A percentile compares a stretch with the other conserved stretches of the same genome.
phyloP scores from a whole-genome alignment of 441 rosid species.

The Capsella rubella region DNA sequence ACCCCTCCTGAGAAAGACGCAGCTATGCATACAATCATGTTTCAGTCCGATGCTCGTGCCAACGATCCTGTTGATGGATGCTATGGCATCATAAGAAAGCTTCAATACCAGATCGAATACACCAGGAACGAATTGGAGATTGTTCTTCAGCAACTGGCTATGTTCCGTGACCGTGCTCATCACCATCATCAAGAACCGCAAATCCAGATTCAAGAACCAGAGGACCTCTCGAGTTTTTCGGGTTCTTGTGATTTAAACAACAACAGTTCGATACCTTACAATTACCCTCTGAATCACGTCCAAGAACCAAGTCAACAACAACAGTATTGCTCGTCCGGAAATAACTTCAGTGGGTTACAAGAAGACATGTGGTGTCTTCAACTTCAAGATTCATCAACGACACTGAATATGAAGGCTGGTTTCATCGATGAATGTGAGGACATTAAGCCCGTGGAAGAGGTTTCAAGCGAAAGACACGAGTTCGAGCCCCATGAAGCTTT shows the following conservation, averaged over 20 bases:
- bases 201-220: constrained; percentile 49
- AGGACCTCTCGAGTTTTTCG: constrained; percentile 47
- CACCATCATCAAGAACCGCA: constrained; percentile 46
- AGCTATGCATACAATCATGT: constrained; percentile 85
- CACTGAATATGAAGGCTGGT: constrained; percentile 49
- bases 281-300: constrained; percentile 39
- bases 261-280: constrained; percentile 41
- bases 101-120: constrained; percentile 75
- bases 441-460: constrained; percentile 54
- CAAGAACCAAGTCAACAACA: constrained; percentile 51
- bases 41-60: constrained; percentile 88
- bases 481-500: constrained; percentile 58
- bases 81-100: constrained; percentile 65
- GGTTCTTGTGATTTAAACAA: constrained; percentile 48
- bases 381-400: constrained; percentile 53
- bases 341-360: constrained; percentile 45
- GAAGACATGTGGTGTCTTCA: constrained; percentile 54
- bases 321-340: constrained; percentile 43
- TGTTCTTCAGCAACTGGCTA: constrained; percentile 77
- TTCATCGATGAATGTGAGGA: constrained; percentile 51
- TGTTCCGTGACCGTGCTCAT: constrained; percentile 63
- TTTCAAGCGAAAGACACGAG: constrained; percentile 52
- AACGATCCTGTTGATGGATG: constrained; percentile 93
- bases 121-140: constrained; percentile 74
- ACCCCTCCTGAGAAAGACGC: constrained; percentile 74